phyloP scores from a whole-genome alignment of 2,329 filamentous ascomycete genomes.

The Dactylellina sp. region DNA sequence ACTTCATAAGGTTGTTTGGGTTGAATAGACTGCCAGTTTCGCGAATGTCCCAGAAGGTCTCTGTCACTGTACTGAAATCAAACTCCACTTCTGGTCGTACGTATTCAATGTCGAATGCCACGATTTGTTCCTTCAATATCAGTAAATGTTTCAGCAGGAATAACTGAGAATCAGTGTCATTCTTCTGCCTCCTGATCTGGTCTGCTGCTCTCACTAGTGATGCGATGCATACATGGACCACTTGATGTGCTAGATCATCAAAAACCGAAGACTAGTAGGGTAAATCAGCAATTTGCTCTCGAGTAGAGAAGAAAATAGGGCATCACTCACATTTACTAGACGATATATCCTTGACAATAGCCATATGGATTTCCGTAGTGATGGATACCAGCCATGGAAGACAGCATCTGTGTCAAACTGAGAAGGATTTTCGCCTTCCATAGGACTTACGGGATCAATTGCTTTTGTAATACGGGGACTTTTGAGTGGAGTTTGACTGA shows the following conservation, averaged over 20 bases:
- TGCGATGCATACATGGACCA: slow-evolving; percentile 88
- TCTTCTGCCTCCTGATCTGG: slow-evolving; percentile 72
- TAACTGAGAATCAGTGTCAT: slow-evolving; percentile 79
- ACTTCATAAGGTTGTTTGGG: slow-evolving; percentile 71
- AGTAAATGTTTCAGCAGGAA: slow-evolving; percentile 96
- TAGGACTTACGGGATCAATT: slow-evolving; percentile 65
- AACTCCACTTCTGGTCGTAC: slow-evolving; percentile 74
- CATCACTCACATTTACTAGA: slow-evolving; percentile 71
- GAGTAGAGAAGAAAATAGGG: neutral
- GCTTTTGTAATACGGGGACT: slow-evolving; percentile 64
- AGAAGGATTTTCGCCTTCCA: slow-evolving; percentile 67
- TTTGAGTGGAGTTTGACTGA: slow-evolving; percentile 69
- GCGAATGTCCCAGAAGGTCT: slow-evolving; percentile 76
- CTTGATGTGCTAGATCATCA: slow-evolving; percentile 79
- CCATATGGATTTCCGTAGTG: slow-evolving; percentile 75
- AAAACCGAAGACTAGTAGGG: slow-evolving; percentile 72
- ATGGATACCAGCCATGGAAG: slow-evolving; percentile 75
- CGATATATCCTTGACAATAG: slow-evolving; percentile 76
- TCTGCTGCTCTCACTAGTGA: slow-evolving; percentile 80
- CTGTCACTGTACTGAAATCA: slow-evolving; percentile 75
- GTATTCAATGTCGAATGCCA: slow-evolving; percentile 92
- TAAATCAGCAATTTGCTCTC: slow-evolving; percentile 56
- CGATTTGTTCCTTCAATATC: slow-evolving; percentile 92
- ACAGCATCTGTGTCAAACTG: slow-evolving; percentile 70
- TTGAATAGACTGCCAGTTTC: slow-evolving; percentile 75